Percentiles rank a stretch among this genome's conserved stretches.
Evolutionary conservation across 352 stramenopile genomes (phyloP).

Genomic region (Thalassiosira livingstoniorum): DNA sequence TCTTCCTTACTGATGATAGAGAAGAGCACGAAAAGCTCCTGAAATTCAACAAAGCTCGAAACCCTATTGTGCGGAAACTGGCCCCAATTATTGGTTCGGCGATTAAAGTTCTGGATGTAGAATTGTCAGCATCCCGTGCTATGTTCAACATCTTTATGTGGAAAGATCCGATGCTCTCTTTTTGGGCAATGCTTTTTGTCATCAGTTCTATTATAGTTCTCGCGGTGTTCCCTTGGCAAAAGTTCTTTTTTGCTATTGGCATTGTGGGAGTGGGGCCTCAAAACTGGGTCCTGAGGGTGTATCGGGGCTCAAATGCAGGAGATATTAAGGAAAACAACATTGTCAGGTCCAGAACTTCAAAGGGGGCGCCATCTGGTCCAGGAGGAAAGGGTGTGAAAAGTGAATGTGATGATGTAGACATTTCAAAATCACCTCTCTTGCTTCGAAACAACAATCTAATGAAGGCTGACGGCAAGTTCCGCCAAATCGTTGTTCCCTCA

Average conservation of each 20-base stretch:
- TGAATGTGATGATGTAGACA: no score
- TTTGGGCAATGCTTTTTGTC: conserved; percentile 63
- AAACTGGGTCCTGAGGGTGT: conserved; percentile 34
- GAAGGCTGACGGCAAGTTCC: conserved; percentile 23
- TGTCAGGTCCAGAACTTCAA: background rate
- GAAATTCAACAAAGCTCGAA: conserved; percentile 26
- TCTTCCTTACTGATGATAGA: conserved; percentile 23
- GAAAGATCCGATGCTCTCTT: conserved; percentile 77
- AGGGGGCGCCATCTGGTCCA: background rate
- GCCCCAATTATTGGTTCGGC: conserved; percentile 65
- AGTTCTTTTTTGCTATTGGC: conserved; percentile 65
- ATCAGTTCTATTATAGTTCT: conserved; percentile 43
- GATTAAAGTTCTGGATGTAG: conserved; percentile 69
- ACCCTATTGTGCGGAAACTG: conserved; percentile 68
- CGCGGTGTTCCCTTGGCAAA: conserved; percentile 71
- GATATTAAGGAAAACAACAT: conserved; percentile 5
- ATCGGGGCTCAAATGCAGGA: background rate
- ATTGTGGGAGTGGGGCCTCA: conserved; percentile 71
- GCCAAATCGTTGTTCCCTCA: conserved; percentile 72
- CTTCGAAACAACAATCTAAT: conserved; percentile 32
- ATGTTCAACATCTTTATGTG: conserved; percentile 70
- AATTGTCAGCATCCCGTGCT: conserved; percentile 58
- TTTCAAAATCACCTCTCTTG: conserved; percentile 36
- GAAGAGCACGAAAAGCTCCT: conserved; percentile 18
- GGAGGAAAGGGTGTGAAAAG: background rate